Evolutionary conservation across 2,329 filamentous ascomycete species (phyloP).

Genomic region (Microdochium trichocladiopsis): DNA sequence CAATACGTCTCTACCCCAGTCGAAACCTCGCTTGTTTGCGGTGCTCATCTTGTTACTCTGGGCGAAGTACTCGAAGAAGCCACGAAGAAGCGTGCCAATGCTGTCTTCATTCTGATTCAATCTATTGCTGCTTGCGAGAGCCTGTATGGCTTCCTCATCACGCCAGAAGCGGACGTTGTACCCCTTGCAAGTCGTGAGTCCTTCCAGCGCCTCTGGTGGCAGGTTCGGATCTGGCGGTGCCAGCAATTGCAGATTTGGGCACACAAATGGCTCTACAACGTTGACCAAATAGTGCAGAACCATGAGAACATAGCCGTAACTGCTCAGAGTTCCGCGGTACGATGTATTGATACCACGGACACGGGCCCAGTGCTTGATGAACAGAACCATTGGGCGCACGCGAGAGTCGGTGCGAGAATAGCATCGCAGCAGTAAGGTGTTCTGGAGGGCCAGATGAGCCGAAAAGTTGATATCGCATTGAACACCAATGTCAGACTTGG

Average conservation of each 20-base stretch:
- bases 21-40: slow-evolving; percentile 52
- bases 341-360: slow-evolving; percentile 77
- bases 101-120: slow-evolving; percentile 65
- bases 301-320: slow-evolving; percentile 90
- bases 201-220: slow-evolving; percentile 27
- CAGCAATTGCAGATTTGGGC: slow-evolving; percentile 70
- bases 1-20: slow-evolving; percentile 74
- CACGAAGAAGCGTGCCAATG: slow-evolving; percentile 64
- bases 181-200: slow-evolving; percentile 48
- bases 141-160: slow-evolving; percentile 61
- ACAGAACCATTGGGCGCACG: slow-evolving; percentile 71
- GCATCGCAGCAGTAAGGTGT: slow-evolving; percentile 74
- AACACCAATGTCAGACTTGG: slow-evolving; percentile 69
- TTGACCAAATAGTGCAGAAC: slow-evolving; percentile 87
- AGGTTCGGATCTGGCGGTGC: slow-evolving; percentile 29
- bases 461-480: slow-evolving; percentile 92
- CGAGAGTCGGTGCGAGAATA: slow-evolving; percentile 75
- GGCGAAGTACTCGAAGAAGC: slow-evolving; percentile 86
- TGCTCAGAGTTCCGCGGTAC: slow-evolving; percentile 79
- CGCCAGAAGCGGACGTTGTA: slow-evolving; percentile 72
- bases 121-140: slow-evolving; percentile 47
- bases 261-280: slow-evolving; percentile 70
- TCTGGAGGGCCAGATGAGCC: slow-evolving; percentile 75
- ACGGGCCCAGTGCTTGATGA: slow-evolving; percentile 90
- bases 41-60: slow-evolving; percentile 48